A percentile compares a stretch with the other conserved stretches of the same genome.
phyloP scores from a whole-genome alignment of 352 stramenopile species.

The Pythium coloratum region DNA sequence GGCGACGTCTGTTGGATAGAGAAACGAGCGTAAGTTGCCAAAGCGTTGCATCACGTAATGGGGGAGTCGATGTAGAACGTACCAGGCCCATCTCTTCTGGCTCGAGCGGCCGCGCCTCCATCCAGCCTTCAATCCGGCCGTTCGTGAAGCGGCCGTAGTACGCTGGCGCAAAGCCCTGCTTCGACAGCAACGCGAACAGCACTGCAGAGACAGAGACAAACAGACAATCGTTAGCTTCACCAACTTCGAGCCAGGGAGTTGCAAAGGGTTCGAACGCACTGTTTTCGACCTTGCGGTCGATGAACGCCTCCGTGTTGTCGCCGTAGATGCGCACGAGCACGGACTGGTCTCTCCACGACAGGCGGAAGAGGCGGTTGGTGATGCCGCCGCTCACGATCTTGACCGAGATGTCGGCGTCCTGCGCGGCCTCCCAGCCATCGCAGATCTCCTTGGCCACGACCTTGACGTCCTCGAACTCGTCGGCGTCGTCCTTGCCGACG shows the following conservation, averaged over 20 bases:
- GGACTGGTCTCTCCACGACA: slow-evolving; percentile 66
- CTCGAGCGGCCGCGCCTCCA: slow-evolving; percentile 80
- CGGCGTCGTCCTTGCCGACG: slow-evolving; percentile 54
- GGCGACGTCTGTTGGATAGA: slow-evolving; percentile 37
- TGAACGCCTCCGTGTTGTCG: slow-evolving; percentile 92
- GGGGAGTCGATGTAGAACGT: neutral
- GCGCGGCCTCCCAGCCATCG: slow-evolving; percentile 51
- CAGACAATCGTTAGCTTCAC: too few relatives aligned
- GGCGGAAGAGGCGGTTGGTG: slow-evolving; percentile 92
- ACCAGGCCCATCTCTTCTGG: slow-evolving; percentile 86
- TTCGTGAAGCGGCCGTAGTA: slow-evolving; percentile 93
- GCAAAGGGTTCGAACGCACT: slow-evolving; percentile 40
- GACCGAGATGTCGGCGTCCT: slow-evolving; percentile 66
- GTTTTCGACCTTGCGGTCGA: slow-evolving; percentile 91
- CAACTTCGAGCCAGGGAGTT: neutral
- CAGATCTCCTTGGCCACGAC: slow-evolving; percentile 71
- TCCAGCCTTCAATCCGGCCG: slow-evolving; percentile 90
- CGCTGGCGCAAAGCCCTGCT: slow-evolving; percentile 82
- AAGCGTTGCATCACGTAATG: too few relatives aligned
- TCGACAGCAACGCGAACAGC: slow-evolving; percentile 83
- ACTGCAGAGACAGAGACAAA: slow-evolving; percentile 34
- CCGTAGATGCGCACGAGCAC: slow-evolving; percentile 92
- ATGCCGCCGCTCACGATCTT: slow-evolving; percentile 91
- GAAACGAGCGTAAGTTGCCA: neutral
- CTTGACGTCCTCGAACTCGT: slow-evolving; percentile 86